Base-by-base conservation (phyloP, 2,329 filamentous ascomycete species). In the Westerdykella aurantiaca region DNA sequence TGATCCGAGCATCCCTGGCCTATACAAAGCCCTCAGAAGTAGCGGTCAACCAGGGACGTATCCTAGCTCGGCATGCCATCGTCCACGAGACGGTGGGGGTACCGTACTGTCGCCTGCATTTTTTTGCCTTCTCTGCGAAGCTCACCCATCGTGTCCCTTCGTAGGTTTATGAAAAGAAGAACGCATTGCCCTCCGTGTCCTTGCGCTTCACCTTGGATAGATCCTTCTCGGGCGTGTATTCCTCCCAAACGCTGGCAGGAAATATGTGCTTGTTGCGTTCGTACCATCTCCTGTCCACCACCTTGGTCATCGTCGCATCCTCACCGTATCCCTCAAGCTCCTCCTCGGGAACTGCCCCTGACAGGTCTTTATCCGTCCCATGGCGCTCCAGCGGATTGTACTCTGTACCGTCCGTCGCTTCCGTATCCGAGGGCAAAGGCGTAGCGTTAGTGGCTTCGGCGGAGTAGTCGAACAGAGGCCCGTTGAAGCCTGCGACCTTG, bases 221-320 rank as follows among this genome's bases (percentile, higher is more conserved):
- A 58, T 96, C 86, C 67, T 86, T 87, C 48, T 88, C 87, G 0
- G 89, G 85, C 53, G 95, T 90, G 65, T 95, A 98, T 50, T 95
- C 86, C 57, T 90, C 88, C 93, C 93, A 98, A 38, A 91, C 79
- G 63, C 88, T 97, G 16, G 91, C 91, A 0, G 93, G 93, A 65
- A 91, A 98, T 45, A 98, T 97, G 68, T 98, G 93, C 70, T 97
- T 98, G 66, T 97, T 96, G 60, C 83, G 81, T 72, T 96, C 89
- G 66, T 96, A 98, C 93, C 93, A 98, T 47, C 93, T 76, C 47
- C 93, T 79, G 71, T 98, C 91, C 4, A 98, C 91, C 3, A 98
- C 90, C 64, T 96, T 97, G 3, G 91, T 97, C 49, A 86, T 70
- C 3, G 78, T 78, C 1, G 90, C 82, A 56, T 97, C 90, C 49